Evolutionary conservation across 805 yeast genomes (phyloP).

Genomic region (Ogataea allantospora): DNA sequence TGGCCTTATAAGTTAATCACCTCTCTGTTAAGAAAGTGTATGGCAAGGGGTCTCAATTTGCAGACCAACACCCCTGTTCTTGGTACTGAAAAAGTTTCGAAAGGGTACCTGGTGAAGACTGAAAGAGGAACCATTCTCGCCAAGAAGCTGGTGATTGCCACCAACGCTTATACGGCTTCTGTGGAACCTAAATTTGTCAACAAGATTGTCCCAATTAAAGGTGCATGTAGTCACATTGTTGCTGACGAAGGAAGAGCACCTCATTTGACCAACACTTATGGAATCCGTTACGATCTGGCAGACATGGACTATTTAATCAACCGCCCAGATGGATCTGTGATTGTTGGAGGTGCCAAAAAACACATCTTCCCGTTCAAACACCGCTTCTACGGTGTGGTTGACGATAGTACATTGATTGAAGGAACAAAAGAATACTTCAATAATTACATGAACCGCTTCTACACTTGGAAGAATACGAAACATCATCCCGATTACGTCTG

Average conservation of each 20-base stretch:
- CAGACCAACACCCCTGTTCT: slow-evolving; percentile 42
- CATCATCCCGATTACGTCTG: slow-evolving; percentile 33
- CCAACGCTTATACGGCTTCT: slow-evolving; percentile 35
- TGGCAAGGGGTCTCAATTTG: slow-evolving; percentile 36
- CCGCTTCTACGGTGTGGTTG: slow-evolving; percentile 32
- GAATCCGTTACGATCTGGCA: slow-evolving; percentile 26
- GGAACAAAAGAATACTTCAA: slow-evolving; percentile 26
- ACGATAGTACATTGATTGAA: slow-evolving; percentile 34
- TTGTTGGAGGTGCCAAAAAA: slow-evolving; percentile 35
- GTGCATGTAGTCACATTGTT: slow-evolving; percentile 31
- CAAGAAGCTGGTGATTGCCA: slow-evolving; percentile 36
- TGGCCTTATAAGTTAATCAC: slow-evolving; percentile 45
- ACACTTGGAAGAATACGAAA: slow-evolving; percentile 33
- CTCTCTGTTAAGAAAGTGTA: slow-evolving; percentile 31
- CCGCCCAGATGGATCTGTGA: slow-evolving; percentile 34
- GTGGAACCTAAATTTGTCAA: slow-evolving; percentile 27
- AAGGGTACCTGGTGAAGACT: slow-evolving; percentile 34
- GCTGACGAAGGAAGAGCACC: slow-evolving; percentile 28
- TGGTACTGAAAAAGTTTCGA: slow-evolving; percentile 21
- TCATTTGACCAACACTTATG: slow-evolving; percentile 37
- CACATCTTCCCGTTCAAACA: slow-evolving; percentile 27
- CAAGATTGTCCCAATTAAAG: slow-evolving; percentile 38
- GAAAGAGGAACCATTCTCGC: slow-evolving; percentile 27
- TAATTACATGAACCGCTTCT: slow-evolving; percentile 33
- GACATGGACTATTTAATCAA: slow-evolving; percentile 37